Percentiles rank a stretch among this genome's conserved stretches.
phyloP scores from a whole-genome alignment of 2,329 filamentous ascomycete genomes.

The Dothideomycetes sp. region DNA sequence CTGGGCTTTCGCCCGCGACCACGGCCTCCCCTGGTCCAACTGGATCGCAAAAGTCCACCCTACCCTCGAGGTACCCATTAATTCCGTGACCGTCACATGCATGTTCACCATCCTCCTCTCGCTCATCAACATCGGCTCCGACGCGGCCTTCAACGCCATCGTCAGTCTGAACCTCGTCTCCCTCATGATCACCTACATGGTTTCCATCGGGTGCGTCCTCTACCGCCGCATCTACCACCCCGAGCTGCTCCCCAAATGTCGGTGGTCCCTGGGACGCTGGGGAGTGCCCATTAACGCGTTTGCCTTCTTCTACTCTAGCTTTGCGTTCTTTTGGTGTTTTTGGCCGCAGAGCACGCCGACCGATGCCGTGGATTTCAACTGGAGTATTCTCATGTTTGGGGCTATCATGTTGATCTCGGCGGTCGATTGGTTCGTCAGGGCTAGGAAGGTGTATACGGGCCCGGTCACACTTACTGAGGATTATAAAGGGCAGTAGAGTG shows the following conservation, averaged over 20 bases:
- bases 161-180: constrained; percentile 9
- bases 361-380: constrained; percentile 12
- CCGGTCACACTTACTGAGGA: constrained; percentile 11
- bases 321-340: constrained; percentile 27
- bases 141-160: constrained; percentile 10
- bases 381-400: constrained; percentile 13
- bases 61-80: constrained; percentile 7
- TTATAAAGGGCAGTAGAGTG: constrained; percentile 9
- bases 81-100: constrained; percentile 6
- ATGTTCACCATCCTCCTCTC: constrained; percentile 11
- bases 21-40: constrained; percentile 10
- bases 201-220: constrained; percentile 16
- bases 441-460: constrained; percentile 10
- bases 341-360: constrained; percentile 17
- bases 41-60: constrained; percentile 11
- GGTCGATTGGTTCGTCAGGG: constrained; percentile 10
- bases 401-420: constrained; percentile 9
- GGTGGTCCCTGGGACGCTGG: constrained; percentile 26
- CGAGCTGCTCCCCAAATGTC: constrained; percentile 14
- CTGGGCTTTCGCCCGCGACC: constrained; percentile 12
- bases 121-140: constrained; percentile 15
- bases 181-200: constrained; percentile 9
- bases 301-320: constrained; percentile 22
- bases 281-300: constrained; percentile 27
- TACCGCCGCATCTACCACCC: constrained; percentile 14